A percentile compares a stretch with the other conserved stretches of the same genome.
Evolutionary conservation across 805 yeast genomes (phyloP).

Genomic region (Pichia thaimueangensis): DNA sequence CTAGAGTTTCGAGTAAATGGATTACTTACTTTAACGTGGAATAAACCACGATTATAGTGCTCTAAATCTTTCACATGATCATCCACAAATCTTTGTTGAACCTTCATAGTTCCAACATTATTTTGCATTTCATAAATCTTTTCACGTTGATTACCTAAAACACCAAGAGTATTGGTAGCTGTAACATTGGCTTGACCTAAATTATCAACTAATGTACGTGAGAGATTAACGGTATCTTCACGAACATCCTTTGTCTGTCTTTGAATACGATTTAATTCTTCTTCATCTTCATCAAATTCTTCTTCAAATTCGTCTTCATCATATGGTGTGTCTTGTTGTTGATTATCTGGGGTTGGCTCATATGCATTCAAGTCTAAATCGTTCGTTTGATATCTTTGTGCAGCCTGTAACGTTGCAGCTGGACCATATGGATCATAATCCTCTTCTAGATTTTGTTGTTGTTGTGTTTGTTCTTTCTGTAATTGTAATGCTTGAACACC

Average conservation of each 20-base stretch:
- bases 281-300: conserved; percentile 82
- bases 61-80: conserved; percentile 75
- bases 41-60: conserved; percentile 71
- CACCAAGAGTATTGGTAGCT: conserved; percentile 79
- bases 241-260: conserved; percentile 58
- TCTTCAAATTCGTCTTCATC: conserved; percentile 27
- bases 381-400: conserved; percentile 1
- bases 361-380: conserved; percentile 26
- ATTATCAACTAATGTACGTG: conserved; percentile 72
- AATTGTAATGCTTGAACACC: conserved; percentile 12
- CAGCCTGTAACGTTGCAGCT: conserved; percentile 11
- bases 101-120: conserved; percentile 60
- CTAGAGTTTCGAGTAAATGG: conserved; percentile 85
- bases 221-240: conserved; percentile 78
- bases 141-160: conserved; percentile 92
- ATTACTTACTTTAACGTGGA: conserved; percentile 73
- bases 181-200: conserved; percentile 68
- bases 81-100: conserved; percentile 77
- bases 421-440: conserved; percentile 24
- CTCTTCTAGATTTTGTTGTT: conserved; percentile 11
- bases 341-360: conserved; percentile 16
- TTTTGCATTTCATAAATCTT: conserved; percentile 69
- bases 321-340: conserved; percentile 12
- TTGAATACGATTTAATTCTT: conserved; percentile 75
- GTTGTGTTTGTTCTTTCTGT: conserved; percentile 9